Evolutionary conservation across 495 filamentous ascomycete species (phyloP).

Genomic region (Bryoglossum gracile): DNA sequence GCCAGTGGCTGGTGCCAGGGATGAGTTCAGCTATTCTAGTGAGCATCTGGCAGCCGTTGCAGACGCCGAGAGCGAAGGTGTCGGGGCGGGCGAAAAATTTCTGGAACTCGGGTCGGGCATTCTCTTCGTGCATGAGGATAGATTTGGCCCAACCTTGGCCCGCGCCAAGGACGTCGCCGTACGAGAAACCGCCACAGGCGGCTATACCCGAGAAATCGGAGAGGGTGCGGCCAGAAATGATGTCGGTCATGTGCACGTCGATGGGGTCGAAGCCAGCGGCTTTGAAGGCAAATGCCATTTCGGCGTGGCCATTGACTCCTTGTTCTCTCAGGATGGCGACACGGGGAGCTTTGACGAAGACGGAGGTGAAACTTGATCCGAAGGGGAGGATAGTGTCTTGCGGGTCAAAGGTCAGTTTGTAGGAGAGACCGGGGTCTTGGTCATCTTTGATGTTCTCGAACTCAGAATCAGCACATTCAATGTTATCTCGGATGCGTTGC

Average conservation of each 20-base stretch:
- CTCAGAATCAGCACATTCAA: conserved; percentile 79
- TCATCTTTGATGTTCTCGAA: conserved; percentile 70
- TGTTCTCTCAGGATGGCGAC: conserved; percentile 94
- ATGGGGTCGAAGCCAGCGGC: conserved; percentile 84
- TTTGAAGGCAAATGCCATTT: conserved; percentile 97
- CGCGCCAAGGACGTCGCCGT: conserved; percentile 92
- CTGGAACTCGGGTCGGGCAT: conserved; percentile 65
- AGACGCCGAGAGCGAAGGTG: conserved; percentile 91
- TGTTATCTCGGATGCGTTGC: conserved; percentile 86
- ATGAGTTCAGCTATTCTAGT: conserved; percentile 76
- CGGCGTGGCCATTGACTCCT: conserved; percentile 88
- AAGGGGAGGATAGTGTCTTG: conserved; percentile 67
- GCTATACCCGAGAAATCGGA: conserved; percentile 79
- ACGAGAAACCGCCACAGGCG: conserved; percentile 94
- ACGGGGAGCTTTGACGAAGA: conserved; percentile 65
- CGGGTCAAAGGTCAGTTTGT: conserved; percentile 76
- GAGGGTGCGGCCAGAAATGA: conserved; percentile 72
- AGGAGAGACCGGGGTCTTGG: conserved; percentile 74
- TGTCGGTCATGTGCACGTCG: conserved; percentile 96
- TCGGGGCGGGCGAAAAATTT: conserved; percentile 82
- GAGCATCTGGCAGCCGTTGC: conserved; percentile 97
- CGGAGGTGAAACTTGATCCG: conserved; percentile 58
- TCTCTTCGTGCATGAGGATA: conserved; percentile 71
- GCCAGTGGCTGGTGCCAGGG: conserved; percentile 80
- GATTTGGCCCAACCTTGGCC: conserved; percentile 96